Evolutionary conservation across 768 basidiomycete species (phyloP), one percentile per base, ranked within the genome.

Genomic region (Tricholoma saponaceum): DNA sequence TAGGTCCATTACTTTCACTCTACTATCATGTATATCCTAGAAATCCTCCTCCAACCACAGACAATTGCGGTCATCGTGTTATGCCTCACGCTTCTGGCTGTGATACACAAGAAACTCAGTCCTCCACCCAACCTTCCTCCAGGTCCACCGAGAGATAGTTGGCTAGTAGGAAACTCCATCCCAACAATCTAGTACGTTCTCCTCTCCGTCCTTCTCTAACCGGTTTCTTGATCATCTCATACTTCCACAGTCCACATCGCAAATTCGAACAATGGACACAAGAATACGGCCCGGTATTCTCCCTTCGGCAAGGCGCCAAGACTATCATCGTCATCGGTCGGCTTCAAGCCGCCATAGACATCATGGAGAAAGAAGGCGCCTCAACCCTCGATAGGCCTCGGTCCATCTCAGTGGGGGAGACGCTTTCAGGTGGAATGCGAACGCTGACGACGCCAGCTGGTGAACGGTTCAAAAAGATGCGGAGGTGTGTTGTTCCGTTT

Each of bases 361-460:
- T 87, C 56, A 82, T 87, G 83, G 85, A 87, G 64, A 82, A 81
- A 52, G 82, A 86, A 60, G 84, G 85, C n/a, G 78, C 80, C 4
- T 60, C 73, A 4, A 68, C 82, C n/a, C 79, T 77, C 0, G 85
- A 85, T 62, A 72, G 85, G 51, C 85, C 85, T 20, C 67, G 71
- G 3, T 74, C 73, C 12, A 82, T 87, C 44, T 77, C 85, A 0
- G 84, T 80, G 0, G 85, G 85, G 5, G 83, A 85, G 58, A 80
- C 82, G 0, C 62, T 86, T 3, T 82, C 80, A 0, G 80, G 83
- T 2, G 85, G 84, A 0, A 80, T 86, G 74, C 70, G 85, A 0
- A 74, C 82, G 58, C 64, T 86, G 51, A 72, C 85, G 7, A 82
- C 80, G 2, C 78, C 79, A 0, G 79, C 79, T 2, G 84, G 83